Base-by-base conservation (phyloP, 345 rosid species). In the Ricinus communis region DNA sequence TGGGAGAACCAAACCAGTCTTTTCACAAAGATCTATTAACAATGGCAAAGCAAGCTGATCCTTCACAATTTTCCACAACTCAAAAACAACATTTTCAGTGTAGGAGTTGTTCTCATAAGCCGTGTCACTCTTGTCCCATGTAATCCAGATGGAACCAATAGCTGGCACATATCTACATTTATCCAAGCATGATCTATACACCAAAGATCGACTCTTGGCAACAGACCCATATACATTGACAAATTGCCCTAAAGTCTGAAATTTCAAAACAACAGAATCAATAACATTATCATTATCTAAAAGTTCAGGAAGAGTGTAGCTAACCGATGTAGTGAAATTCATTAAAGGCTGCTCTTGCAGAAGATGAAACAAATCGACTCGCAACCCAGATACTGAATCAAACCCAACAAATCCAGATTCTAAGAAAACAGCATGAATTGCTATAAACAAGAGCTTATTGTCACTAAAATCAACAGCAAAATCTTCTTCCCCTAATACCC, bases 11-110 rank as follows among this genome's bases (percentile, higher is more conserved):
- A 89, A 81, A 38, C 87, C 85, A 47, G 82, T 46, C 74, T 75
- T 83, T n/a, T 84, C 81, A 33, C 87, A 84, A 14, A 91, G 82
- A 72, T 79, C 87, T 15, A 87, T 87, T 71, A 86, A 71, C 80
- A 91, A 76, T 19, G 92, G 96, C 50, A 77, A 82, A 12, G 73
- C 89, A 72, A 91, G 79, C 30, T 84, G 85, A 72, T 93, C 93
- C 73, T 91, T 91, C 8, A 88, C 91, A 66, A 77, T 73, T 76
- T 85, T 91, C 97, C 93, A 93, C 40, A 87, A 87, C 77, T 85
- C 70, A 25, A 92, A 88, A 58, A 86, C 81, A 25, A 82, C 85
- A 16, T 64, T 70, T 56, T 81, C 84, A 0, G 50, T 14, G 56
- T 71, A 52, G 0, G 46, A 24, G 71, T 68, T 67, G 18, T 41